Evolutionary conservation across 768 basidiomycete species (phyloP).

Genomic region (Candolleomyces aberdarensis): DNA sequence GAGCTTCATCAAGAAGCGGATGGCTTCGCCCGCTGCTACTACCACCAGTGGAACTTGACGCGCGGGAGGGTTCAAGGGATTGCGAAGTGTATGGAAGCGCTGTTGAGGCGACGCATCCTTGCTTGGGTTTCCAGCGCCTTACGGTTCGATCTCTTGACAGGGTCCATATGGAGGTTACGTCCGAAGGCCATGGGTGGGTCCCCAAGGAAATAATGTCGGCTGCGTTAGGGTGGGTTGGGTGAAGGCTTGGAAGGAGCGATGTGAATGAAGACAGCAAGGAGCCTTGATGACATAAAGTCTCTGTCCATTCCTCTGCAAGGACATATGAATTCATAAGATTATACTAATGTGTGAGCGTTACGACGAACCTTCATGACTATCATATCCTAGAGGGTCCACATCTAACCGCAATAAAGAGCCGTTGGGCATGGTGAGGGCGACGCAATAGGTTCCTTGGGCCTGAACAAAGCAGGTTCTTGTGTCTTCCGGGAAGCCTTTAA

Average conservation of each 20-base stretch:
- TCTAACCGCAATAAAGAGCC: slow-evolving; percentile 72
- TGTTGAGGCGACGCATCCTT: slow-evolving; percentile 68
- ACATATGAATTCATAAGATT: slow-evolving; percentile 12
- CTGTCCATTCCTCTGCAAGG: slow-evolving; percentile 64
- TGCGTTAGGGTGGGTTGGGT: slow-evolving; percentile 42
- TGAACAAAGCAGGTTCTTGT: slow-evolving; percentile 47
- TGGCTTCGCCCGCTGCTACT: slow-evolving; percentile 24
- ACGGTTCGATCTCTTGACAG: slow-evolving; percentile 85
- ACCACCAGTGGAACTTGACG: slow-evolving; percentile 14
- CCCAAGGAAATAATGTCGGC: slow-evolving; percentile 70
- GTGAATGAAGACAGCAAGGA: slow-evolving; percentile 68
- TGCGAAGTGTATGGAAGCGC: slow-evolving; percentile 26
- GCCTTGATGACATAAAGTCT: slow-evolving; percentile 58
- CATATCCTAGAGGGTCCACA: slow-evolving; percentile 53
- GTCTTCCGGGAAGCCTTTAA: slow-evolving; percentile 49
- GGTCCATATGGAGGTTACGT: slow-evolving; percentile 74
- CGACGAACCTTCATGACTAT: slow-evolving; percentile 55
- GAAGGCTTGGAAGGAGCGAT: slow-evolving; percentile 57
- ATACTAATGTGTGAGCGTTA: slow-evolving; percentile 4
- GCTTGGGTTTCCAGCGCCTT: slow-evolving; percentile 78
- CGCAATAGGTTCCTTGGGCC: slow-evolving; percentile 62
- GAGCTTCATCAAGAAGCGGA: slow-evolving; percentile 54
- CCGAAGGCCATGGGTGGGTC: slow-evolving; percentile 72
- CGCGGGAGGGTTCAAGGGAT: slow-evolving; percentile 24
- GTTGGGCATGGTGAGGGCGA: slow-evolving; percentile 58